Conservation (phyloP, 2,329 filamentous ascomycete species). For the Ilyonectria robusta region DNA sequence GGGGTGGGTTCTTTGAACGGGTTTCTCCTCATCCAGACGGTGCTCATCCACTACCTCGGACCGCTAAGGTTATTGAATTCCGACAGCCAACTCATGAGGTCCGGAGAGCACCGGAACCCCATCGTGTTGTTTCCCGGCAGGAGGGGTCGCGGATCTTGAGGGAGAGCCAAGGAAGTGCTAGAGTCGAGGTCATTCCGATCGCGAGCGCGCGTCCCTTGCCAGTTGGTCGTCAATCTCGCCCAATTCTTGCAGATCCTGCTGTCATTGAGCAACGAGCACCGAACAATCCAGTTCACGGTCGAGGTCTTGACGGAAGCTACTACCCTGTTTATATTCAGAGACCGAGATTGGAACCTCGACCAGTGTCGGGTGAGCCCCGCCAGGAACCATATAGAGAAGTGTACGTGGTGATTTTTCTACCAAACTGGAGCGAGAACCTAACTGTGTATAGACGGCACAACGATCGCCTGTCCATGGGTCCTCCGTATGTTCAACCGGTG, state of each 20-base stretch:
- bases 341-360: slow-evolving; percentile 30
- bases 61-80: slow-evolving; percentile 34
- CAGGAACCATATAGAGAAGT: slow-evolving; percentile 43
- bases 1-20: slow-evolving; percentile 56
- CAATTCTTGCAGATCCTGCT: slow-evolving; percentile 30
- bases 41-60: slow-evolving; percentile 28
- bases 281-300: slow-evolving; percentile 14
- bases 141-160: slow-evolving; percentile 38
- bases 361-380: slow-evolving; percentile 29
- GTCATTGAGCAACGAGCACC: slow-evolving; percentile 21
- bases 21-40: slow-evolving; percentile 40
- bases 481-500: slow-evolving; percentile 31
- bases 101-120: slow-evolving; percentile 32
- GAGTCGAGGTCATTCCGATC: slow-evolving; percentile 41
- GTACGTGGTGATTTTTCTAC: slow-evolving; percentile 39
- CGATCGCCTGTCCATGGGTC: slow-evolving; percentile 21
- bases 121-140: slow-evolving; percentile 39
- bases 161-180: slow-evolving; percentile 36
- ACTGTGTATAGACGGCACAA: slow-evolving; percentile 36
- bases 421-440: slow-evolving; percentile 25
- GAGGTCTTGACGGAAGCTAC: slow-evolving; percentile 26
- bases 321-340: slow-evolving; percentile 27
- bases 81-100: slow-evolving; percentile 29
- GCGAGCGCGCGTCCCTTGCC: slow-evolving; percentile 21
- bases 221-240: slow-evolving; percentile 23